These are phyloP conservation scores for Quercus phellos DNA, from an alignment of 331 rosid genomes.

Conservation along the genomic window DNA sequence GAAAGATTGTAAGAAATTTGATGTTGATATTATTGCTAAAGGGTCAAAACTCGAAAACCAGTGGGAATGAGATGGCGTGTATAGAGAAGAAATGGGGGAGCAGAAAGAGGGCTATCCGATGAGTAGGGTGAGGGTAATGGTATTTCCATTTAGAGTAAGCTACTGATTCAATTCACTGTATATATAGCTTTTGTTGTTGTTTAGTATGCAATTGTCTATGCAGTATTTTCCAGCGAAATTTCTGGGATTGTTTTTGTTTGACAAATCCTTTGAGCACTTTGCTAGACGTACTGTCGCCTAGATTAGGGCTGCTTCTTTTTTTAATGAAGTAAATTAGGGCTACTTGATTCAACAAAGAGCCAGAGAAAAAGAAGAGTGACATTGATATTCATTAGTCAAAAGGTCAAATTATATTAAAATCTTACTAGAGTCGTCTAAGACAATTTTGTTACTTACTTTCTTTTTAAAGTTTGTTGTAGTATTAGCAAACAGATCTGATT, in stretches of 20 bases:
- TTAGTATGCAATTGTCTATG: neutral
- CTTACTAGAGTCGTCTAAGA: too few species aligned
- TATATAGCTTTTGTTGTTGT: neutral
- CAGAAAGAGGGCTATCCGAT: constrained; percentile 22
- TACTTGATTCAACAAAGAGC: too few species aligned
- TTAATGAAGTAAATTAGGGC: too few species aligned
- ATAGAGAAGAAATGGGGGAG: constrained; percentile 10
- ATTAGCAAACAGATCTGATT: too few species aligned
- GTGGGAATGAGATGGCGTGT: constrained; percentile 22
- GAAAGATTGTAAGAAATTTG: too few species aligned
- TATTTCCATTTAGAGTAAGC: constrained; percentile 34
- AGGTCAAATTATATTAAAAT: too few species aligned
- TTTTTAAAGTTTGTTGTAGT: too few species aligned
- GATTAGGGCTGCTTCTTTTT: neutral
- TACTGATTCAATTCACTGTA: constrained; percentile 26
- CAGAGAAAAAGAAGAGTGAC: too few species aligned
- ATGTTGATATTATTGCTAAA: too few species aligned
- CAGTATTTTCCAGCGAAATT: constrained; percentile 26
- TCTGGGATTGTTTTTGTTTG: constrained; percentile 14
- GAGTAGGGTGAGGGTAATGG: constrained; percentile 18
- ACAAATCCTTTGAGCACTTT: neutral
- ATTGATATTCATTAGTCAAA: too few species aligned
- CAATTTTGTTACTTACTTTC: too few species aligned
- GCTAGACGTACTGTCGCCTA: neutral
- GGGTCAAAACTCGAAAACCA: neutral